These are phyloP conservation scores for Bolboschoenoplectus hybrid DNA, from an alignment of 202 grass and related monocot genomes.

Conservation along the genomic window DNA sequence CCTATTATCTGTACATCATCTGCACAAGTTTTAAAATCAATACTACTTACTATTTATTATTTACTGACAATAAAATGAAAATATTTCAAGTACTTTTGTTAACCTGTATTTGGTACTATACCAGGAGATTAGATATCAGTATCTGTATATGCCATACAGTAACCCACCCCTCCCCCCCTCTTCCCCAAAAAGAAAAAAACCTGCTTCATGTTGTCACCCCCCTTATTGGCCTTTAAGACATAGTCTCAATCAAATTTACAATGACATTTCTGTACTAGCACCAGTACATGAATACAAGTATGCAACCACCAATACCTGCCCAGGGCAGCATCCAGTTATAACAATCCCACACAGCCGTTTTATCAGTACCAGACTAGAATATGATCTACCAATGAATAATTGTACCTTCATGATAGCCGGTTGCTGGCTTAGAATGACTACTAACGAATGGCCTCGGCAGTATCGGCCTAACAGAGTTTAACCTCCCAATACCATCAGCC, in stretches of 20 bases:
- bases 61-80: conserved; percentile 9
- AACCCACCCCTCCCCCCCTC: background rate
- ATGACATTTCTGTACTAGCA: background rate
- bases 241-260: background rate
- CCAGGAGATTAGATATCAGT: background rate
- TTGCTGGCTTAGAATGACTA: conserved; percentile 39
- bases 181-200: background rate
- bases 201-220: background rate
- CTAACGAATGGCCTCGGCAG: conserved; percentile 41
- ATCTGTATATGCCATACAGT: background rate
- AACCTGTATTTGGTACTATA: background rate
- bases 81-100: background rate
- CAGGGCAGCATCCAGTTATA: background rate
- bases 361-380: conserved; percentile 30
- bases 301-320: background rate
- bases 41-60: background rate
- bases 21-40: conserved; percentile 42
- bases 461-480: conserved; percentile 45
- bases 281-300: background rate
- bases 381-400: conserved; percentile 37
- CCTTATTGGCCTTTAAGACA: background rate
- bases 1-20: conserved; percentile 61
- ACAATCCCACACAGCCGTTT: conserved; percentile 24
- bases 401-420: conserved; percentile 50
- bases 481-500: conserved; percentile 44